Conservation (phyloP, 1,284 basidiomycete genomes). For the Trichosporon asahii region DNA sequence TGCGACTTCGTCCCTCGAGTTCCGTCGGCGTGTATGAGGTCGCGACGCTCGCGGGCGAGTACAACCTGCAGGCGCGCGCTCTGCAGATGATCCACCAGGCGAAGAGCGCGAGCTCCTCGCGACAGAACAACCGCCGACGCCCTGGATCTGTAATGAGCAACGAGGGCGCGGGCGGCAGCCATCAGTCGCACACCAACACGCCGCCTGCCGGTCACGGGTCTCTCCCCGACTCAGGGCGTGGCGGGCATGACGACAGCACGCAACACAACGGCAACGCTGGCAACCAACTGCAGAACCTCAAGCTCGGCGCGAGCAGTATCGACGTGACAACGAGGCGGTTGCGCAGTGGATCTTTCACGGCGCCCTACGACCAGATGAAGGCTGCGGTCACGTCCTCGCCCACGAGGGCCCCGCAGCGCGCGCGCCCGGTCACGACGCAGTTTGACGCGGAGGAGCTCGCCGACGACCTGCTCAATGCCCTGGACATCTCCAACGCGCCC, state of each 20-base stretch:
- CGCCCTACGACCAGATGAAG: slow-evolving; percentile 8
- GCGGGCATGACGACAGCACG: neutral
- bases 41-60: slow-evolving; percentile 81
- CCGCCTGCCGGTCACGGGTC: slow-evolving; percentile 3
- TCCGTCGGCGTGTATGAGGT: slow-evolving; percentile 90
- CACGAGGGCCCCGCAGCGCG: neutral
- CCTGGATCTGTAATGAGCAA: slow-evolving; percentile 20
- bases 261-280: neutral
- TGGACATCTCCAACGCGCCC: slow-evolving; percentile 13
- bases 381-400: neutral
- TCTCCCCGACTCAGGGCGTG: neutral
- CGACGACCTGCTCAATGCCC: slow-evolving; percentile 13
- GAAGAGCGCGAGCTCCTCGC: slow-evolving; percentile 17
- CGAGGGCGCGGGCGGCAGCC: slow-evolving; percentile 5
- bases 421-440: neutral
- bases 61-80: slow-evolving; percentile 80
- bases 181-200: slow-evolving; percentile 12
- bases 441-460: neutral
- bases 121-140: slow-evolving; percentile 12
- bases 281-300: neutral
- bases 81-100: slow-evolving; percentile 70
- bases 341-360: slow-evolving; percentile 30
- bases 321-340: slow-evolving; percentile 17
- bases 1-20: slow-evolving; percentile 72
- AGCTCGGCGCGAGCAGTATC: neutral